Evolutionary conservation across 768 basidiomycete genomes (phyloP), one percentile per base, ranked within the genome.

Genomic region (Tylopilus intermedius): DNA sequence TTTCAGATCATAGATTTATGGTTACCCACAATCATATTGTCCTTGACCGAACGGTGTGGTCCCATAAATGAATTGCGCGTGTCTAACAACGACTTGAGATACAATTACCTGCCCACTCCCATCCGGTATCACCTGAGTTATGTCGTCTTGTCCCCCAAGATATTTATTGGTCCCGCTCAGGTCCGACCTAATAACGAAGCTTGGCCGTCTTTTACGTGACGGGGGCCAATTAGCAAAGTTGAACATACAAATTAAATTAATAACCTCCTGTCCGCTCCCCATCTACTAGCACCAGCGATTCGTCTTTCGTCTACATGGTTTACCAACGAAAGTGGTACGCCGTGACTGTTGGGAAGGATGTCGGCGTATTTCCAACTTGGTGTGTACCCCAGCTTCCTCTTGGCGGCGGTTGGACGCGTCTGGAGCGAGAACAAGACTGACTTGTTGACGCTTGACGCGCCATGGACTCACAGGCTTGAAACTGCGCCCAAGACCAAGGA

Each of bases 401-500:
- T 37, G 41, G 30, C 49, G 45, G 45, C 43, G 13, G 45, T 47
- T 50, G 21, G 26, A 30, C 49, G 51, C 52, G 61, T 56, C 53
- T 45, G 21, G 15, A 54, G 39, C 27, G 42, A 49, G 48, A 27
- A 76, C 44, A 27, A 35, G 70, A 67, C 68, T 51, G 44, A 70
- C 61, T 63, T 9, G 30, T 41, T 45, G 53, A 44, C 9, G 33
- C 33, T 33, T 8, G 35, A 45, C 44, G 49, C 33, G 35, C 30
- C 39, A 43, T 14, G 57, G 40, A 47, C 35, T 38, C 49, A 62
- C 59, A 82, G 81, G 81, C 61, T 74, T 9, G 74, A 79, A 59
- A 74, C 71, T 15, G 70, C 65, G 1, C 72, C 75, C 8, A 68
- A 76, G 48, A 75, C 78, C 10, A 72, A 59, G 48, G 69, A 73